These are phyloP conservation scores for Exophiala dermatitidis DNA, from an alignment of 2,329 filamentous ascomycete genomes.

Conservation along the genomic window DNA sequence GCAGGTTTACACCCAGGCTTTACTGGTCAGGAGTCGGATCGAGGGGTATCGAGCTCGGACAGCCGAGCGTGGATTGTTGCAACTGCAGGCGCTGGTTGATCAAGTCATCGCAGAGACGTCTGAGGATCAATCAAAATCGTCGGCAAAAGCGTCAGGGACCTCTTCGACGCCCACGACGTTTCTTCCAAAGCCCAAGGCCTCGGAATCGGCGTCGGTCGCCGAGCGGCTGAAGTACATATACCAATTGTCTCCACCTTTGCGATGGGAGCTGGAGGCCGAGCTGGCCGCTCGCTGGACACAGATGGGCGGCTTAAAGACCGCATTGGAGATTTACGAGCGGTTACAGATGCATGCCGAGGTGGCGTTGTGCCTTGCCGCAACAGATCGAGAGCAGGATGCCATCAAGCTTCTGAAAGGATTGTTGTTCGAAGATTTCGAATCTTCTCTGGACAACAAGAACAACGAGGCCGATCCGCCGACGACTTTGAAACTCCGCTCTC, in stretches of 20 bases:
- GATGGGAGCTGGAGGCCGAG: constrained; percentile 93
- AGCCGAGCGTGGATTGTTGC: constrained; percentile 78
- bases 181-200: constrained; percentile 65
- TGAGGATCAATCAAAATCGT: constrained; percentile 31
- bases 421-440: constrained; percentile 52
- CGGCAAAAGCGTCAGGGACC: constrained; percentile 41
- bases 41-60: constrained; percentile 83
- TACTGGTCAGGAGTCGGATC: constrained; percentile 81
- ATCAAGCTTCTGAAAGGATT: constrained; percentile 67
- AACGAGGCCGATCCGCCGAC: constrained; percentile 43
- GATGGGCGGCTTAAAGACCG: constrained; percentile 78
- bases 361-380: constrained; percentile 76
- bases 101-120: constrained; percentile 85
- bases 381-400: constrained; percentile 76
- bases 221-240: constrained; percentile 79
- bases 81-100: constrained; percentile 90
- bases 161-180: constrained; percentile 70
- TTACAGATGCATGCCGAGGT: constrained; percentile 92
- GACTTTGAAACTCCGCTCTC: constrained; percentile 61
- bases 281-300: constrained; percentile 87
- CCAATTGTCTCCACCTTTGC: constrained; percentile 70
- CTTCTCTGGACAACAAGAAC: constrained; percentile 31
- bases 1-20: constrained; percentile 93
- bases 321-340: constrained; percentile 91
- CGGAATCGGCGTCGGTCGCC: constrained; percentile 69